These are phyloP conservation scores for Tagetes patula DNA, from an alignment of 129 eudicot species.

Conservation along the genomic window DNA sequence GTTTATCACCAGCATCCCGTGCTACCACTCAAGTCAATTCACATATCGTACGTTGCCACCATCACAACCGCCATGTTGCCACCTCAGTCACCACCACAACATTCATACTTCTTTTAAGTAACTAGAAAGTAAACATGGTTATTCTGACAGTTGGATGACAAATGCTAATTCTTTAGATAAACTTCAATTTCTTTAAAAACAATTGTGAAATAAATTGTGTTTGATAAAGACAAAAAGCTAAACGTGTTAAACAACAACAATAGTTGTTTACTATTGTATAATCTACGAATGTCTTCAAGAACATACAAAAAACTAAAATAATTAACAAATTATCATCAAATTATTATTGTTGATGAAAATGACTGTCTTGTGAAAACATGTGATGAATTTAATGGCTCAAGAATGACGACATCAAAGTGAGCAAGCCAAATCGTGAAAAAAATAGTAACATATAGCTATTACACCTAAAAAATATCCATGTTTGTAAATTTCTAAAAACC, in stretches of 20 bases:
- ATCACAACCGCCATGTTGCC: no score
- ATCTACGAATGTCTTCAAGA: neutral
- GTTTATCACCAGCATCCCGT: no score
- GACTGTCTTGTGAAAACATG: neutral
- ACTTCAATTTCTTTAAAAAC: no score
- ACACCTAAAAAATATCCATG: no score
- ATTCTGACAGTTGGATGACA: no score
- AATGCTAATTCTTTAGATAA: no score
- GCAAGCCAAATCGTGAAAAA: neutral
- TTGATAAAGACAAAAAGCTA: neutral
- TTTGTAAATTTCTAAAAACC: neutral
- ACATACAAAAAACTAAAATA: neutral
- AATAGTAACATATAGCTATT: neutral
- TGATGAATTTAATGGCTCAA: slow-evolving; percentile 10
- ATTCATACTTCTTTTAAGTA: neutral
- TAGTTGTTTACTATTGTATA: no score
- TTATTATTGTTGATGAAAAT: neutral
- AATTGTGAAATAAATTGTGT: no score
- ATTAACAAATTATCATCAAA: neutral
- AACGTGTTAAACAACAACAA: neutral
- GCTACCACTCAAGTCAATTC: no score
- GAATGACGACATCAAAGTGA: neutral
- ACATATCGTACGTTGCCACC: no score
- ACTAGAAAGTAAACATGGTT: no score
- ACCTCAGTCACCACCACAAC: no score